These are phyloP conservation scores for Pisolithus microcarpus DNA, from an alignment of 768 basidiomycete species.

Conservation along the genomic window DNA sequence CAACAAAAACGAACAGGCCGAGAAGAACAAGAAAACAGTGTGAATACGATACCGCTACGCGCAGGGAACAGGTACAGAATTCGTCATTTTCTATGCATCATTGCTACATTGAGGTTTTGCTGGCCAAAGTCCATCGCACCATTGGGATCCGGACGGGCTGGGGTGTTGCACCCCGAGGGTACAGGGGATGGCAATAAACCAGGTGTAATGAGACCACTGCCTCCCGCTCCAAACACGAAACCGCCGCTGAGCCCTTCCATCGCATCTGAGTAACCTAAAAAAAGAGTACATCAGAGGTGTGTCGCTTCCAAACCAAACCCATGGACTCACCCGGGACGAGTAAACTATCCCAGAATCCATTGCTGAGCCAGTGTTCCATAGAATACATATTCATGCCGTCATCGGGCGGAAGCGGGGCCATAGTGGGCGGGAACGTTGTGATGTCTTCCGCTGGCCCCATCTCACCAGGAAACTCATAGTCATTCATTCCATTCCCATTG, in stretches of 20 bases:
- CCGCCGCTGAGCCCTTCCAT: constrained; percentile 81
- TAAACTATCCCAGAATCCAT: constrained; percentile 82
- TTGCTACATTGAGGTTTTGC: constrained; percentile 17
- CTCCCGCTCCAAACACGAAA: constrained; percentile 78
- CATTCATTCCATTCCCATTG: constrained; percentile 31
- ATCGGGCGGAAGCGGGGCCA: constrained; percentile 49
- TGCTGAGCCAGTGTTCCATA: constrained; percentile 78
- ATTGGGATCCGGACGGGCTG: constrained; percentile 17
- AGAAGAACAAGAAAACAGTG: not conserved
- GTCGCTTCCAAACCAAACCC: constrained; percentile 1
- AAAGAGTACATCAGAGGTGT: constrained; percentile 1
- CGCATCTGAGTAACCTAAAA: constrained; percentile 65
- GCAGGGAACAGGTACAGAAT: not conserved
- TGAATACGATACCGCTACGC: constrained; percentile 2
- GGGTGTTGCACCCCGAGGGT: constrained; percentile 49
- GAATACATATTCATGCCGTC: constrained; percentile 47
- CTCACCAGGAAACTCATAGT: constrained; percentile 71
- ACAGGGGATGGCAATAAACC: constrained; percentile 52
- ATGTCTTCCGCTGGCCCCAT: constrained; percentile 82
- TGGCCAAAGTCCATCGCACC: constrained; percentile 19
- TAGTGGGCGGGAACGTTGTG: constrained; percentile 82
- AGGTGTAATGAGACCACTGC: constrained; percentile 78
- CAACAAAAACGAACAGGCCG: not conserved
- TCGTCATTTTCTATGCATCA: constrained; percentile 24
- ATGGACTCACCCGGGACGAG: constrained; percentile 67